Evolutionary conservation across 352 stramenopile species (phyloP).

Genomic region (Hyaloperonospora brassicae): DNA sequence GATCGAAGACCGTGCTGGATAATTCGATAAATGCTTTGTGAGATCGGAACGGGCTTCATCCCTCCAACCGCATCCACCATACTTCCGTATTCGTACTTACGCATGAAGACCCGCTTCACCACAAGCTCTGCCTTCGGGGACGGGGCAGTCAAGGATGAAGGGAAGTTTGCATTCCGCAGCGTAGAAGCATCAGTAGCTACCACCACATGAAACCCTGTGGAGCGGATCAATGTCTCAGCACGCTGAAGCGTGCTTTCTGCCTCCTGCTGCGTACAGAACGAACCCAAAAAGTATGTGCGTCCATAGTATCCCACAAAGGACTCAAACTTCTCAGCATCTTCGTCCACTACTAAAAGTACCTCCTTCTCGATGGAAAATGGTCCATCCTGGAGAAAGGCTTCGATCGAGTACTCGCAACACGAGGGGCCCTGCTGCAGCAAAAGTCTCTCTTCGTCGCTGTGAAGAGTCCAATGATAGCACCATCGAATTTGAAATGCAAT

Average conservation of each 20-base stretch:
- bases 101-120: slow-evolving; percentile 32
- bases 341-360: slow-evolving; percentile 31
- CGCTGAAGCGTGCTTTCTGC: slow-evolving; percentile 38
- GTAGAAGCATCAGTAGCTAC: slow-evolving; percentile 18
- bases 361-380: slow-evolving; percentile 44
- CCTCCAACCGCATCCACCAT: slow-evolving; percentile 26
- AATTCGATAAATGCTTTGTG: slow-evolving; percentile 36
- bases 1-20: slow-evolving; percentile 26
- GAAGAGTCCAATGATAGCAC: slow-evolving; percentile 37
- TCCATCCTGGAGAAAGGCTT: slow-evolving; percentile 28
- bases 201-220: slow-evolving; percentile 28
- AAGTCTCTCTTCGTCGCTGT: slow-evolving; percentile 12
- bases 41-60: slow-evolving; percentile 32
- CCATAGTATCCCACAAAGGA: slow-evolving; percentile 37
- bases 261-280: slow-evolving; percentile 38
- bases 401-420: slow-evolving; percentile 33
- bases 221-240: slow-evolving; percentile 27
- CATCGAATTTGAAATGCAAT: slow-evolving; percentile 30
- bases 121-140: slow-evolving; percentile 38
- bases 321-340: slow-evolving; percentile 44
- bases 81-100: slow-evolving; percentile 48
- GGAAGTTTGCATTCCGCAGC: slow-evolving; percentile 29
- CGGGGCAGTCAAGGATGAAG: slow-evolving; percentile 25
- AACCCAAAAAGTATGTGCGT: slow-evolving; percentile 42
- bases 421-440: slow-evolving; percentile 10